Evolutionary conservation across 805 yeast species (phyloP).

Genomic region (Kregervanrija pseudodelftensis): DNA sequence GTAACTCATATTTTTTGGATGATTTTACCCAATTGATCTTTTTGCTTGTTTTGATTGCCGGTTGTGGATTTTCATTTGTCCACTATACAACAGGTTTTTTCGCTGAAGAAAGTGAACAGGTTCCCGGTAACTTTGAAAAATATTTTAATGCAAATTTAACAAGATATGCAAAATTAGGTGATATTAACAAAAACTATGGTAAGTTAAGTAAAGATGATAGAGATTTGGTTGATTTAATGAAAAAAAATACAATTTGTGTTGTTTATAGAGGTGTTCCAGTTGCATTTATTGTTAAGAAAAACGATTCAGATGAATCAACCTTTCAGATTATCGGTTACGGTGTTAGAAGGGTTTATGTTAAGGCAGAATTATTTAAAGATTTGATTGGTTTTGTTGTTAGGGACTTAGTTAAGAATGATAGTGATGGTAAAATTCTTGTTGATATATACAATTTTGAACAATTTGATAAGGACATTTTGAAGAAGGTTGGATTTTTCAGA

Average conservation of each 20-base stretch:
- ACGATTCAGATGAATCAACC: slow-evolving; percentile 16
- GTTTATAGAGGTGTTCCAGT: slow-evolving; percentile 67
- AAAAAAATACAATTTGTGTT: slow-evolving; percentile 46
- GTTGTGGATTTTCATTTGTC: slow-evolving; percentile 33
- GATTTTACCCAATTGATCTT: slow-evolving; percentile 31
- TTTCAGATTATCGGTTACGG: slow-evolving; percentile 52
- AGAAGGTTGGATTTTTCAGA: slow-evolving; percentile 36
- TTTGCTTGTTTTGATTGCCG: slow-evolving; percentile 30
- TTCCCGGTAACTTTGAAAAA: slow-evolving; percentile 28
- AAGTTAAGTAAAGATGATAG: slow-evolving; percentile 15
- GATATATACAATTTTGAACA: slow-evolving; percentile 50
- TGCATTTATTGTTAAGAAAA: slow-evolving; percentile 45
- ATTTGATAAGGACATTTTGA: slow-evolving; percentile 30
- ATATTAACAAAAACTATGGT: slow-evolving; percentile 6
- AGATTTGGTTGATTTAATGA: slow-evolving; percentile 18
- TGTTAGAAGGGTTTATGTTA: slow-evolving; percentile 59
- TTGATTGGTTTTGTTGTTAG: slow-evolving; percentile 28
- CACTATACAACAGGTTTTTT: slow-evolving; percentile 43
- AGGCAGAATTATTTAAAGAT: slow-evolving; percentile 57
- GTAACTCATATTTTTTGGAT: slow-evolving; percentile 17
- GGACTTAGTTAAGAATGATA: slow-evolving; percentile 19
- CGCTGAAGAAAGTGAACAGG: slow-evolving; percentile 31
- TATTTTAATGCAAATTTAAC: slow-evolving; percentile 48
- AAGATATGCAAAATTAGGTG: slow-evolving; percentile 28
- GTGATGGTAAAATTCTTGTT: slow-evolving; percentile 33